Percentiles rank a stretch among this genome's conserved stretches.
Conservation (phyloP, 2,329 filamentous ascomycete genomes). For the Emmonsiellopsis sp. region DNA sequence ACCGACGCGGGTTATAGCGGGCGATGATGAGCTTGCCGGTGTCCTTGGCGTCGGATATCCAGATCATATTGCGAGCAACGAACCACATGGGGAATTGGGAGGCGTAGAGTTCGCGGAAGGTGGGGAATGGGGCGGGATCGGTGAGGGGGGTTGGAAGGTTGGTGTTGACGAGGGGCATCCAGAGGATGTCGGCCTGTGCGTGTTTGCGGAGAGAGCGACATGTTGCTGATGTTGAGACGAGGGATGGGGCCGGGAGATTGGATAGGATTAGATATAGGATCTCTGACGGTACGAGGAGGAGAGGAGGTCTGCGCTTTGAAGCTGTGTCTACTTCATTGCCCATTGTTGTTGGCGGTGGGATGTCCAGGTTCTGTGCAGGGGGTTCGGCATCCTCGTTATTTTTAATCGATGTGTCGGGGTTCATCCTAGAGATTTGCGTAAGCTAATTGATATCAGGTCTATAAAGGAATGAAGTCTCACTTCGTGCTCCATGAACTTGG, state of each 20-base stretch:
- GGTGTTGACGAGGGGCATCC: conserved; percentile 60
- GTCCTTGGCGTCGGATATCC: conserved; percentile 70
- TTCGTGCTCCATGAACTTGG: too few species aligned
- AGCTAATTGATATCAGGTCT: too few species aligned
- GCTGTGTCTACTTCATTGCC: not conserved
- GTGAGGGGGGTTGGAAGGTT: conserved; percentile 54
- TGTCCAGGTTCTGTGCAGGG: not conserved
- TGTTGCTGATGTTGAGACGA: conserved; percentile 51
- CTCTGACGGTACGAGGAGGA: conserved; percentile 57
- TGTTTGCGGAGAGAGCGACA: conserved; percentile 54
- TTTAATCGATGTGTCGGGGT: not conserved
- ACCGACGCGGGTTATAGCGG: conserved; percentile 64
- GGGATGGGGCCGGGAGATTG: conserved; percentile 55
- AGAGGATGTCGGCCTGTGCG: conserved; percentile 58
- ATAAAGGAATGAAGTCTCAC: too few species aligned
- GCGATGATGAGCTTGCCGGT: conserved; percentile 66
- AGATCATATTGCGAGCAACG: conserved; percentile 67
- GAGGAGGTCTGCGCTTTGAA: conserved; percentile 8
- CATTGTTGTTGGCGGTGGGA: not conserved
- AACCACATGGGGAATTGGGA: conserved; percentile 80
- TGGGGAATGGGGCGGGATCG: conserved; percentile 49
- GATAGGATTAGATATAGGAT: conserved; percentile 63
- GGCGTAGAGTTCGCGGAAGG: conserved; percentile 63
- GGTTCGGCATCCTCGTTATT: not conserved
- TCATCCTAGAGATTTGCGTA: too few species aligned